Conservation (phyloP, 306 rosid species). For the Malus orientalis region DNA sequence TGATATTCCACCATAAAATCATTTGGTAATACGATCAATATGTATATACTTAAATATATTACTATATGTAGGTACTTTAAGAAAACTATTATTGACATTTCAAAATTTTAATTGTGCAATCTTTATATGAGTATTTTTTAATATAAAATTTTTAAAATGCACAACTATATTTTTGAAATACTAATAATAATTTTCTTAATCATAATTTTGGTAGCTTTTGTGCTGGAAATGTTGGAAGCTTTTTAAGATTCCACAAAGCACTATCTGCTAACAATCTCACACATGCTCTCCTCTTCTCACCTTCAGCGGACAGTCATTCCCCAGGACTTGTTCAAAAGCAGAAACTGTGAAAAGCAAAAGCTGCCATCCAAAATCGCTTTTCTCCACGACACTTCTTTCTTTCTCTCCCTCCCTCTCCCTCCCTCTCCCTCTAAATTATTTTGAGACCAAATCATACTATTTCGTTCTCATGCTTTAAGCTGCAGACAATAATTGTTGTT, state of each 20-base stretch:
- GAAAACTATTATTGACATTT: too few species aligned
- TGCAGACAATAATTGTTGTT: background rate
- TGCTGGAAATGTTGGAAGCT: conserved; percentile 46
- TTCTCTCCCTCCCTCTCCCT: background rate
- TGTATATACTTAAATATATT: background rate
- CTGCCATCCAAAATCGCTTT: conserved; percentile 35
- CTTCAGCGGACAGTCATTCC: conserved; percentile 54
- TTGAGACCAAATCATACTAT: background rate
- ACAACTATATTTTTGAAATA: too few species aligned
- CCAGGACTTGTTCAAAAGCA: conserved; percentile 47
- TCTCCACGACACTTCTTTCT: conserved; percentile 24
- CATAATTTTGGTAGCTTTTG: conserved; percentile 32
- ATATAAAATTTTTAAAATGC: too few species aligned
- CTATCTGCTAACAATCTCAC: conserved; percentile 28
- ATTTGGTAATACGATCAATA: too few species aligned
- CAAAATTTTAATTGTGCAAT: too few species aligned
- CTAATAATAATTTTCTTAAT: background rate
- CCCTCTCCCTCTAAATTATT: conserved; percentile 15
- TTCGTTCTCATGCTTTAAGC: background rate
- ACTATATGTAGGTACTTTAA: background rate
- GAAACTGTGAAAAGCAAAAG: conserved; percentile 73
- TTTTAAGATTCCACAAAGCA: conserved; percentile 52
- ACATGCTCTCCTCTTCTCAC: conserved; percentile 24
- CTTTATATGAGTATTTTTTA: too few species aligned
- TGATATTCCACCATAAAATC: fast-evolving